phyloP scores from a whole-genome alignment of 495 filamentous ascomycete species.

The Neurospora tetrasperma region DNA sequence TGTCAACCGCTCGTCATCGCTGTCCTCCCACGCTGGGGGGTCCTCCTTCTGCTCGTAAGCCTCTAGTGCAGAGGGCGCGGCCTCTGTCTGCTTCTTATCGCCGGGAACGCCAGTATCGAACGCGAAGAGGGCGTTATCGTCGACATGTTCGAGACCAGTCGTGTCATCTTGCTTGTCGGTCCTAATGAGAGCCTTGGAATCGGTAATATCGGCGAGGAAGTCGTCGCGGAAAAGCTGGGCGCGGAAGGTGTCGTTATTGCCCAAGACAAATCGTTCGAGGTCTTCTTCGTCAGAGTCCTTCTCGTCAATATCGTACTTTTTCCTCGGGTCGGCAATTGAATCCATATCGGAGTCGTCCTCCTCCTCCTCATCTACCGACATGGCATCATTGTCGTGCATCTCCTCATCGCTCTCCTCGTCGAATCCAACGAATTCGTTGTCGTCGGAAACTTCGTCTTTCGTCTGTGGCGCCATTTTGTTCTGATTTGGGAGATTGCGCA shows the following conservation, averaged over 20 bases:
- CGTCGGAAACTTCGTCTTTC: conserved; percentile 16
- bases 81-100: conserved; percentile 25
- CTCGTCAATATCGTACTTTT: conserved; percentile 28
- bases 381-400: background rate
- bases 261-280: conserved; percentile 77
- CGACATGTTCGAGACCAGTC: conserved; percentile 38
- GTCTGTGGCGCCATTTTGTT: conserved; percentile 10
- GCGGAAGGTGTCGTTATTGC: conserved; percentile 70
- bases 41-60: conserved; percentile 26
- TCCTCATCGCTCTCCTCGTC: conserved; percentile 22
- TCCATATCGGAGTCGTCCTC: background rate
- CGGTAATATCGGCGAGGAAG: conserved; percentile 15
- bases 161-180: conserved; percentile 16
- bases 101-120: conserved; percentile 33
- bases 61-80: conserved; percentile 24
- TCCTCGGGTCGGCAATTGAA: background rate
- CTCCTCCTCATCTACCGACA: conserved; percentile 26
- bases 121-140: conserved; percentile 52
- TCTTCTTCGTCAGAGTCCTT: conserved; percentile 76
- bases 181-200: conserved; percentile 25
- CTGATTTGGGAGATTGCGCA: background rate
- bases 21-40: conserved; percentile 76
- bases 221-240: conserved; percentile 49
- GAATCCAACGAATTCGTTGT: conserved; percentile 25
- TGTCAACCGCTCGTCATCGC: conserved; percentile 80